Evolutionary conservation across 768 basidiomycete species (phyloP).

Genomic region (Russula sp.): DNA sequence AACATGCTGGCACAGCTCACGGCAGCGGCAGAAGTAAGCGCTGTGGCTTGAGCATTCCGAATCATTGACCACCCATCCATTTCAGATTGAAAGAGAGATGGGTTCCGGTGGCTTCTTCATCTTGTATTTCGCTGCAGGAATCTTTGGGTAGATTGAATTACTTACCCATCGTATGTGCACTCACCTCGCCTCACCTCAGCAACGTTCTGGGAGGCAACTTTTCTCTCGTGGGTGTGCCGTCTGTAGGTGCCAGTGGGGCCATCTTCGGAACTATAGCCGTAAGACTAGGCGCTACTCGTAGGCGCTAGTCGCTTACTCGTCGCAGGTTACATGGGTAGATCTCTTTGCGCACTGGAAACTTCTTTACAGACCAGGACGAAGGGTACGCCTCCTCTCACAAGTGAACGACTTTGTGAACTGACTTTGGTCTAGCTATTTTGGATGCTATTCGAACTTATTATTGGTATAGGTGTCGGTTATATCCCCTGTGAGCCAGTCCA

Average conservation of each 20-base stretch:
- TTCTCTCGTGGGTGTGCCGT: constrained; percentile 78
- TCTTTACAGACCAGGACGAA: constrained; percentile 72
- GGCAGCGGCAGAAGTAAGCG: constrained; percentile 62
- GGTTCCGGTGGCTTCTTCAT: constrained; percentile 79
- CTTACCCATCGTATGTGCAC: background rate
- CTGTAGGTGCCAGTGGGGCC: constrained; percentile 88
- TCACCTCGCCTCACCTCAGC: constrained; percentile 34
- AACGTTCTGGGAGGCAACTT: constrained; percentile 93
- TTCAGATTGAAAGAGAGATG: constrained; percentile 84
- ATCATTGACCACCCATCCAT: background rate
- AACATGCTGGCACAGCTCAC: constrained; percentile 87
- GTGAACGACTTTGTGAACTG: background rate
- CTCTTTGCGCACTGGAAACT: constrained; percentile 89
- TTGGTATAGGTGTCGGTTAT: constrained; percentile 80
- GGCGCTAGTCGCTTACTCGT: background rate
- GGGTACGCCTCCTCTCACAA: constrained; percentile 37
- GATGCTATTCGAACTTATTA: constrained; percentile 78
- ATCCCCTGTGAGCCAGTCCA: constrained; percentile 57
- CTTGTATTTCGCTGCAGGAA: constrained; percentile 84
- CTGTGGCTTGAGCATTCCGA: background rate
- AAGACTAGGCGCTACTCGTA: constrained; percentile 21
- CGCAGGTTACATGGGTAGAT: constrained; percentile 76
- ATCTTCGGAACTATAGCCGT: constrained; percentile 85
- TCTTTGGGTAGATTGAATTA: constrained; percentile 64
- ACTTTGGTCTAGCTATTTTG: constrained; percentile 54